Evolutionary conservation across 257 asterid species (phyloP).

Genomic region (Datura wrightii): DNA sequence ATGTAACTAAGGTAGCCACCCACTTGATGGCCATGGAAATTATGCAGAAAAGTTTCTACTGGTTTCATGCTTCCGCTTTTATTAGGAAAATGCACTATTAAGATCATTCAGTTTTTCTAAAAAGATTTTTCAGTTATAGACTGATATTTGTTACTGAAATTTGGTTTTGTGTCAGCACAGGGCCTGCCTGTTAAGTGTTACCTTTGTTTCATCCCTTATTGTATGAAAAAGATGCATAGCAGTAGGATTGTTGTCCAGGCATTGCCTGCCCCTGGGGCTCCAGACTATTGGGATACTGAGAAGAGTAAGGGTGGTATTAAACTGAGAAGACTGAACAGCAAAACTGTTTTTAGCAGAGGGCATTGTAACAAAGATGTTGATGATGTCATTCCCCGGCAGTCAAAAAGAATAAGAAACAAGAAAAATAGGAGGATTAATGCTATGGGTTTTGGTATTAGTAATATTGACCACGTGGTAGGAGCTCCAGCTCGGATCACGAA

Average conservation of each 20-base stretch:
- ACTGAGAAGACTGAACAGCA: not conserved
- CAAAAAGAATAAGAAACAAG: conserved; percentile 29
- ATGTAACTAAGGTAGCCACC: not conserved
- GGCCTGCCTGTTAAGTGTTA: not conserved
- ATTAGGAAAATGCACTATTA: not conserved
- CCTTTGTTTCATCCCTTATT: not conserved
- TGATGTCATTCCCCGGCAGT: conserved; percentile 19
- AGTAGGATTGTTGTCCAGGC: conserved; percentile 31
- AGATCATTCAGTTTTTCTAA: not conserved
- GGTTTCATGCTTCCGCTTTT: not conserved
- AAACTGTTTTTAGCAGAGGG: conserved; percentile 11
- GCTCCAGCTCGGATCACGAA: conserved; percentile 17
- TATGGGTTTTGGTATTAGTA: not conserved
- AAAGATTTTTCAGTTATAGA: not conserved
- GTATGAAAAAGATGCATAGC: conserved; percentile 24
- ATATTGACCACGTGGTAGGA: conserved; percentile 15
- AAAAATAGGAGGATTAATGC: conserved; percentile 16
- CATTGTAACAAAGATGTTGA: not conserved
- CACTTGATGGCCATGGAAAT: not conserved
- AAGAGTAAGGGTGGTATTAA: conserved; percentile 18
- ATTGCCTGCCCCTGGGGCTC: conserved; percentile 25
- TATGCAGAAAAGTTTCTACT: not conserved
- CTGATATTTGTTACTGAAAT: not conserved
- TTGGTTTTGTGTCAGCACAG: conserved; percentile 15
- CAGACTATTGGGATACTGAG: conserved; percentile 6